These are phyloP conservation scores for Fusarium abutilonis DNA, from an alignment of 2,329 filamentous ascomycete genomes.

Conservation along the genomic window DNA sequence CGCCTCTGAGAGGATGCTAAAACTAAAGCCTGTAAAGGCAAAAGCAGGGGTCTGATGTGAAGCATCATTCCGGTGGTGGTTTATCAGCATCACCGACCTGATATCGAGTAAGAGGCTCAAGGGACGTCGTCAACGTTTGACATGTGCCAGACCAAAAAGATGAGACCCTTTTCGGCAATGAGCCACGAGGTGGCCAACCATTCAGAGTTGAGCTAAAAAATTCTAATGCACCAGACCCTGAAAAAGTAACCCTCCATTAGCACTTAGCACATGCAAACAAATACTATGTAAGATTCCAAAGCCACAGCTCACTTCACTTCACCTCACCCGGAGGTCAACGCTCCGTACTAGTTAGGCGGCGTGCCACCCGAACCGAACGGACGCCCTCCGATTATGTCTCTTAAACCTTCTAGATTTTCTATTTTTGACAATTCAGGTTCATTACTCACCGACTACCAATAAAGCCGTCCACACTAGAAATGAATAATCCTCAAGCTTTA, in stretches of 20 bases:
- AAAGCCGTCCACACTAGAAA: background rate
- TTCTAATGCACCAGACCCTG: constrained; percentile 31
- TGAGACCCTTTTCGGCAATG: constrained; percentile 7
- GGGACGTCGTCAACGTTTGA: constrained; percentile 9
- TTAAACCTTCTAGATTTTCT: background rate
- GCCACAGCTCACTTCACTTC: background rate
- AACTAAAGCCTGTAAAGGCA: constrained; percentile 5
- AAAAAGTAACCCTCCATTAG: constrained; percentile 20
- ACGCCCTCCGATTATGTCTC: background rate
- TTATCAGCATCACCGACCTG: background rate
- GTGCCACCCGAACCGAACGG: constrained; percentile 9
- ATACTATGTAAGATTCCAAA: constrained; percentile 9
- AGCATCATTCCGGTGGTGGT: background rate
- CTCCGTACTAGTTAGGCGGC: background rate
- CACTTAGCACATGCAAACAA: background rate
- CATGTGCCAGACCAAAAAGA: constrained; percentile 23
- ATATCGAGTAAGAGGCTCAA: constrained; percentile 9
- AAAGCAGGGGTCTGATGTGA: constrained; percentile 19
- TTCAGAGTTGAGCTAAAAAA: constrained; percentile 30
- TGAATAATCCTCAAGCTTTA: background rate
- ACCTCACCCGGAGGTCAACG: constrained; percentile 7
- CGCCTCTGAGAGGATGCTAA: constrained; percentile 35
- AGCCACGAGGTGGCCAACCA: constrained; percentile 27
- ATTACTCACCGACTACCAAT: background rate
- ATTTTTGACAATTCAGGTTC: background rate